A percentile compares a stretch with the other conserved stretches of the same genome.
These are phyloP conservation scores for Coleophoma cylindrospora DNA, from an alignment of 2,329 filamentous ascomycete species.

Conservation along the genomic window DNA sequence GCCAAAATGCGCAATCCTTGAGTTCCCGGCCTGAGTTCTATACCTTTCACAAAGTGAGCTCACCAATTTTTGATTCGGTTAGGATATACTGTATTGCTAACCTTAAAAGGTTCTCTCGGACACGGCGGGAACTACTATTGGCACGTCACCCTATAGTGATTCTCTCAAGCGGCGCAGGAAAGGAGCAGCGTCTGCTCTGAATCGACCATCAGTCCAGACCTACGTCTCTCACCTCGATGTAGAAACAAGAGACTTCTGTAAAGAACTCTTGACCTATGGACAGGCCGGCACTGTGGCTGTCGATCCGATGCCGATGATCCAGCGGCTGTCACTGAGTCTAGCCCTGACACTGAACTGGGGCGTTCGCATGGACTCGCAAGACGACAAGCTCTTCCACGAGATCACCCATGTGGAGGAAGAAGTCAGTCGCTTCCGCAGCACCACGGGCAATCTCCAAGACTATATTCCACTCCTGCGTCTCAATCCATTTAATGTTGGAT, in stretches of 20 bases:
- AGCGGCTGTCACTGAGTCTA: conserved; percentile 57
- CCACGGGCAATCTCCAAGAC: conserved; percentile 56
- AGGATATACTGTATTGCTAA: not conserved
- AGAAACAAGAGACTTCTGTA: conserved; percentile 58
- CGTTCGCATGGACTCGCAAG: conserved; percentile 50
- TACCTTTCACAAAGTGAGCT: conserved; percentile 49
- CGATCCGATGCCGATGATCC: conserved; percentile 65
- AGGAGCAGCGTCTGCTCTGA: conserved; percentile 59
- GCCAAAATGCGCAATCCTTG: conserved; percentile 46
- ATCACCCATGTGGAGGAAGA: conserved; percentile 60
- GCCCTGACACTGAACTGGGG: conserved; percentile 64
- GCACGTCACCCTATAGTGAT: conserved; percentile 62
- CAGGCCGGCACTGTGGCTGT: conserved; percentile 46
- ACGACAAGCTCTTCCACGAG: conserved; percentile 56
- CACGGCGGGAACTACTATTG: conserved; percentile 63
- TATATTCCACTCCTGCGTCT: conserved; percentile 54
- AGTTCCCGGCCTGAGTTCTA: conserved; percentile 53
- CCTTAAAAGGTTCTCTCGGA: conserved; percentile 50
- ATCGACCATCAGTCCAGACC: conserved; percentile 57
- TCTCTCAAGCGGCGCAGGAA: conserved; percentile 60
- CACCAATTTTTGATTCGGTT: not conserved
- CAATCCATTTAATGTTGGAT: conserved; percentile 57
- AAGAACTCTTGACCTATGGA: conserved; percentile 54
- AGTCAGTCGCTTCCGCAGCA: conserved; percentile 53
- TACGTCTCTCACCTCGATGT: conserved; percentile 59